Conservation (phyloP, 1,139 yeast genomes). For the Saccharomyces hybrid region DNA sequence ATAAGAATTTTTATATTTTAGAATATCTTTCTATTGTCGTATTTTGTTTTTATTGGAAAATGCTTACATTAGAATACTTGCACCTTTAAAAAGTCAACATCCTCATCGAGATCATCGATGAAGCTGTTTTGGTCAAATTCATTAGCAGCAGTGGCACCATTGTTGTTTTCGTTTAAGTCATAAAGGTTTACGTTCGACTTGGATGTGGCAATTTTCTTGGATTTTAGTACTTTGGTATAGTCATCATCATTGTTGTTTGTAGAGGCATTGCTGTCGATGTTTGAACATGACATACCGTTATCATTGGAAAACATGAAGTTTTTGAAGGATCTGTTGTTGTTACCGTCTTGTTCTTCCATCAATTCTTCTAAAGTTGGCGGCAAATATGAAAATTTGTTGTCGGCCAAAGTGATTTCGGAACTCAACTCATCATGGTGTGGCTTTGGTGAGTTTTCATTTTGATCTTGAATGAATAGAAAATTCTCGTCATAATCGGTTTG, state of each 20-base stretch:
- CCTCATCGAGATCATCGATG: not conserved
- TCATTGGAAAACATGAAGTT: slow-evolving; percentile 8
- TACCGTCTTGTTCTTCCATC: slow-evolving; percentile 28
- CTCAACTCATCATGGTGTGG: not conserved
- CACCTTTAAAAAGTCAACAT: not conserved
- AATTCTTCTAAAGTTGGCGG: slow-evolving; percentile 31
- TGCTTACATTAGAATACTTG: not conserved
- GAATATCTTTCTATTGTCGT: not conserved
- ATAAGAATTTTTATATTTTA: not conserved
- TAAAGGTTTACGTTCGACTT: not conserved
- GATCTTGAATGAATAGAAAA: not conserved
- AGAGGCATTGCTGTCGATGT: not conserved
- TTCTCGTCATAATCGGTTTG: not conserved
- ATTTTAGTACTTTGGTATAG: not conserved
- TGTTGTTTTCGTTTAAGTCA: not conserved
- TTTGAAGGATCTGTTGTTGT: slow-evolving; percentile 4
- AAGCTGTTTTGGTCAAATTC: not conserved
- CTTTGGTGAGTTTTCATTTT: not conserved
- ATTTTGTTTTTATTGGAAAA: not conserved
- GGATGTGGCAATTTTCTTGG: not conserved
- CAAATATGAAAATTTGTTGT: slow-evolving; percentile 14
- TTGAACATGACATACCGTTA: slow-evolving; percentile 5
- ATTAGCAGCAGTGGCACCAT: not conserved
- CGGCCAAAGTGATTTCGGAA: not conserved
- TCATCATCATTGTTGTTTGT: not conserved